A percentile compares a stretch with the other conserved stretches of the same genome.
Evolutionary conservation across 148 eudicot species (phyloP).

Genomic region (Chenopodium berlandieri): DNA sequence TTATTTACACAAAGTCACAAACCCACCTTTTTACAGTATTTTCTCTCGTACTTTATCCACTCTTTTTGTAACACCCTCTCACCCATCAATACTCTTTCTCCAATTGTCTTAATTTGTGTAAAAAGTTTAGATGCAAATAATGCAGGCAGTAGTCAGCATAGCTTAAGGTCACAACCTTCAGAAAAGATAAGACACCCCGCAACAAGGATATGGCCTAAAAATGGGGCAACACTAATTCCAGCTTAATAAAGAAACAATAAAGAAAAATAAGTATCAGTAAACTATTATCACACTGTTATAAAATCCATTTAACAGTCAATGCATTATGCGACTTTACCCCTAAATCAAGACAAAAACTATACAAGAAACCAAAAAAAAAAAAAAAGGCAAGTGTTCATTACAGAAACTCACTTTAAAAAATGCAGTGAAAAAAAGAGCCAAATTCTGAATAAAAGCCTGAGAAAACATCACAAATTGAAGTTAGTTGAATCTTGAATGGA

Average conservation of each 20-base stretch:
- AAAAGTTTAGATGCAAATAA: too few species aligned
- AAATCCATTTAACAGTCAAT: not conserved
- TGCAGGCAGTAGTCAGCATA: not conserved
- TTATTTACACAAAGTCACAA: too few species aligned
- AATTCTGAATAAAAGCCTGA: slow-evolving; percentile 96
- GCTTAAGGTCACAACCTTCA: not conserved
- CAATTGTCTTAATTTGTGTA: too few species aligned
- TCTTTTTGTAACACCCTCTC: too few species aligned
- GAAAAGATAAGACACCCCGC: not conserved
- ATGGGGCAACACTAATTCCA: not conserved
- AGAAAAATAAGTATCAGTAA: not conserved
- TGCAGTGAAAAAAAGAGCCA: slow-evolving; percentile 90
- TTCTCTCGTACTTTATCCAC: too few species aligned
- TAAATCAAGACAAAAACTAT: not conserved
- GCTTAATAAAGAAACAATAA: not conserved
- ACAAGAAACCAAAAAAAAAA: not conserved
- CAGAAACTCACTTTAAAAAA: slow-evolving; percentile 62
- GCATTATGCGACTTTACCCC: not conserved
- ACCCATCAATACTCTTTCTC: too few species aligned
- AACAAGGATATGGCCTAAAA: not conserved
- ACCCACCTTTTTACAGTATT: too few species aligned
- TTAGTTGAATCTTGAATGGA: slow-evolving; percentile 10
- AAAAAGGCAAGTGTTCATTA: not conserved
- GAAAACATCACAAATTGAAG: slow-evolving; percentile 17
- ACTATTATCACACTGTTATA: too few species aligned